phyloP scores from a whole-genome alignment of 2,329 filamentous ascomycete genomes.

The Tolypocladium ophioglossoides region DNA sequence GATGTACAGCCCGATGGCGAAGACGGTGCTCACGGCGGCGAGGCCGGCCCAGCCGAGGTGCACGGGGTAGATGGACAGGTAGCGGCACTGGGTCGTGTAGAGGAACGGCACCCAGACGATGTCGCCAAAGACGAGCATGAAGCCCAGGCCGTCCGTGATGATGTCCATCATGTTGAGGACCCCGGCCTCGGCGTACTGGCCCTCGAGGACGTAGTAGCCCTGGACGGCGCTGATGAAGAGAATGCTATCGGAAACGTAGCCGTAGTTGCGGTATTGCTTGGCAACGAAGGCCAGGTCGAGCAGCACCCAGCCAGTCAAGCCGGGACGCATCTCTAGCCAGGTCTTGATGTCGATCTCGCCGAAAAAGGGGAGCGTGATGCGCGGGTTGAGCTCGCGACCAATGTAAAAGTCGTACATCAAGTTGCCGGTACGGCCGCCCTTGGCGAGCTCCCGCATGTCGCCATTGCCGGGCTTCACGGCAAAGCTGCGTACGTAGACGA shows the following conservation, averaged over 20 bases:
- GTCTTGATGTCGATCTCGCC: conserved; percentile 81
- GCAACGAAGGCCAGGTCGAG: conserved; percentile 73
- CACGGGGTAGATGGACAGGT: conserved; percentile 70
- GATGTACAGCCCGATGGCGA: conserved; percentile 64
- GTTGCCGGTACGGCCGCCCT: conserved; percentile 70
- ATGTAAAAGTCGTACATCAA: conserved; percentile 91
- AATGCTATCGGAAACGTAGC: conserved; percentile 75
- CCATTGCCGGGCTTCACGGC: conserved; percentile 60
- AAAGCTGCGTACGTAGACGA: conserved; percentile 71
- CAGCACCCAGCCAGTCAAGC: conserved; percentile 76
- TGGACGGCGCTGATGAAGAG: conserved; percentile 66
- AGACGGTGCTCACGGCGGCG: conserved; percentile 50
- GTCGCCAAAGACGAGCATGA: conserved; percentile 87
- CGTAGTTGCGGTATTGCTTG: conserved; percentile 75
- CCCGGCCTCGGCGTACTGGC: conserved; percentile 72
- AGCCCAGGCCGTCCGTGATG: conserved; percentile 80
- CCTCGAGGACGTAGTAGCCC: conserved; percentile 70
- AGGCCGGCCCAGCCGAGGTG: conserved; percentile 58
- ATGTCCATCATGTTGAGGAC: conserved; percentile 88
- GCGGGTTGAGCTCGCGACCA: conserved; percentile 87
- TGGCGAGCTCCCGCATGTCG: conserved; percentile 63
- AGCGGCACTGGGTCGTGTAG: conserved; percentile 72
- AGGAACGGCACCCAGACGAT: conserved; percentile 84
- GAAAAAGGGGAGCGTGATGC: conserved; percentile 62
- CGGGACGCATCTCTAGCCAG: conserved; percentile 78